Percentiles rank a stretch among this genome's conserved stretches.
phyloP scores from a whole-genome alignment of 2,329 filamentous ascomycete species.

The Zasmidium angulare region DNA sequence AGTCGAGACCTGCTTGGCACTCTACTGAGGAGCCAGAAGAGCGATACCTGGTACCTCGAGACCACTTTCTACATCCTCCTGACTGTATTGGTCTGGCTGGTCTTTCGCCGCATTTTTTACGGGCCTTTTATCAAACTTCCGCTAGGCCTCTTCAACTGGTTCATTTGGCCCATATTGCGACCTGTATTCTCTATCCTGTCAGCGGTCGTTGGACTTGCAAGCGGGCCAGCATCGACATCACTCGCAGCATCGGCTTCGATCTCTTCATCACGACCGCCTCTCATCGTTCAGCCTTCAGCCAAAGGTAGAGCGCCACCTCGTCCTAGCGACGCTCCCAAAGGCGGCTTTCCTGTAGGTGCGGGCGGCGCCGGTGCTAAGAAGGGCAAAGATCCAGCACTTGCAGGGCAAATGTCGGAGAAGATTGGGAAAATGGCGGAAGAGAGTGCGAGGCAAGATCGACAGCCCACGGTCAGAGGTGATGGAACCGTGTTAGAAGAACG shows the following conservation, averaged over 20 bases:
- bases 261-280: slow-evolving; percentile 35
- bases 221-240: slow-evolving; percentile 15
- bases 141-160: slow-evolving; percentile 26
- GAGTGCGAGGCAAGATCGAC: slow-evolving; percentile 24
- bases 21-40: slow-evolving; percentile 84
- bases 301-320: slow-evolving; percentile 37
- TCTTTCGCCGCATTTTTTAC: slow-evolving; percentile 82
- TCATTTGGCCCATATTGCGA: slow-evolving; percentile 30
- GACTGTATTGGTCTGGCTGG: slow-evolving; percentile 76
- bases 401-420: slow-evolving; percentile 37
- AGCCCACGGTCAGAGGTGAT: slow-evolving; percentile 39
- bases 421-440: slow-evolving; percentile 47
- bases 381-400: slow-evolving; percentile 30
- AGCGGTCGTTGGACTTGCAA: slow-evolving; percentile 48
- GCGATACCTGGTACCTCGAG: slow-evolving; percentile 96
- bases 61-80: slow-evolving; percentile 81
- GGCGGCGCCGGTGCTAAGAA: slow-evolving; percentile 47
- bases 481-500: slow-evolving; percentile 45
- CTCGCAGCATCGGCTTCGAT: slow-evolving; percentile 5
- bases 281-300: slow-evolving; percentile 49
- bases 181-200: slow-evolving; percentile 52
- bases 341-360: slow-evolving; percentile 50
- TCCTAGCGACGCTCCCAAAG: slow-evolving; percentile 22
- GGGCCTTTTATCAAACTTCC: slow-evolving; percentile 86
- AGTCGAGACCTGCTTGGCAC: slow-evolving; percentile 75